Conservation (phyloP, 1,284 basidiomycete genomes). For the Farysia itapuensis region DNA sequence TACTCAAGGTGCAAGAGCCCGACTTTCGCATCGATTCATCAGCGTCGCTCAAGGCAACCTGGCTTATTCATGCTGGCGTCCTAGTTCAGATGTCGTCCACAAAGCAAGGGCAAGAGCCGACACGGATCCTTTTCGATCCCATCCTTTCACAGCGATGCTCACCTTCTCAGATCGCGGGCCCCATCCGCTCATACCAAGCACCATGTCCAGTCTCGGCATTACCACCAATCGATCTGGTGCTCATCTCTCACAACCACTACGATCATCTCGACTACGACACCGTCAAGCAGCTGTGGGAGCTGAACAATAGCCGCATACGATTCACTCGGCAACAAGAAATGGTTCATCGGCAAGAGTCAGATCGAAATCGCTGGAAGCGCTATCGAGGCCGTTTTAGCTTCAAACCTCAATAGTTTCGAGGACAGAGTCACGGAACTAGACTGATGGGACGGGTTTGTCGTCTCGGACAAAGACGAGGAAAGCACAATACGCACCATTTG, state of each 20-base stretch:
- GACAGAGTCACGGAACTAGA: conserved; percentile 49
- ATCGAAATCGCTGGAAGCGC: no score
- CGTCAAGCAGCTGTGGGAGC: conserved; percentile 42
- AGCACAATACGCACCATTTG: no score
- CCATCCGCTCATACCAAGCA: conserved; percentile 37
- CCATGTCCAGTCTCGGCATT: conserved; percentile 44
- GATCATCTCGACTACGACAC: conserved; percentile 55
- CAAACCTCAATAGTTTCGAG: conserved; percentile 18
- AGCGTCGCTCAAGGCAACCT: conserved; percentile 29
- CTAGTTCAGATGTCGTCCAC: conserved; percentile 44
- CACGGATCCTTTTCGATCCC: conserved; percentile 52
- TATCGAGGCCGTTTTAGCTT: no score
- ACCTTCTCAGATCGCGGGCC: conserved; percentile 48
- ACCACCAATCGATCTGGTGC: conserved; percentile 49
- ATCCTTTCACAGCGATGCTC: conserved; percentile 57
- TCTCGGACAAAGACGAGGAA: no score
- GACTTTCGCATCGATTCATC: conserved; percentile 15
- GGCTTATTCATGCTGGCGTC: conserved; percentile 55
- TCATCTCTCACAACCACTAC: conserved; percentile 58
- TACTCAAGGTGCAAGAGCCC: conserved; percentile 22
- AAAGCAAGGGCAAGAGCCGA: conserved; percentile 3
- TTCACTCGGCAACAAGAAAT: conserved; percentile 55
- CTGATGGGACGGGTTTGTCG: conserved; percentile 60
- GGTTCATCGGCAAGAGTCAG: no score
- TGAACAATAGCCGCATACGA: conserved; percentile 25